Percentiles rank a stretch among this genome's conserved stretches.
phyloP scores from a whole-genome alignment of 2,329 filamentous ascomycete genomes.

The Ascocoryne sarcoides region DNA sequence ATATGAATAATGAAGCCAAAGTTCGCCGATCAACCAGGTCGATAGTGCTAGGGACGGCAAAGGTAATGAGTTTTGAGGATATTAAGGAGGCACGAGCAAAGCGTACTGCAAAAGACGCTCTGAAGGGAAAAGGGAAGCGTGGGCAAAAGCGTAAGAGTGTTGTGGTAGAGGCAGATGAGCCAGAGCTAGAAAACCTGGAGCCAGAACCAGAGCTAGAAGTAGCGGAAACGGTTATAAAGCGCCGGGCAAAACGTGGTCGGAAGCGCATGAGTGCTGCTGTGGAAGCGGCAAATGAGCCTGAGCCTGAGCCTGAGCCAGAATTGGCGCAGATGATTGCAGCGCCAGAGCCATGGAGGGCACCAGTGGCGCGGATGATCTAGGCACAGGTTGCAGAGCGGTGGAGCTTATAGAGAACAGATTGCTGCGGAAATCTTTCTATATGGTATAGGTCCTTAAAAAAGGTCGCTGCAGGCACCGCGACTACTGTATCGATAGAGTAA shows the following conservation, averaged over 20 bases:
- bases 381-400: background rate
- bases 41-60: conserved; percentile 9
- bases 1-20: conserved; percentile 13
- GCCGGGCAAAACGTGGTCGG: conserved; percentile 7
- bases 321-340: conserved; percentile 3
- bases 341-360: conserved; percentile 1
- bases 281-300: conserved; percentile 2
- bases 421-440: no score
- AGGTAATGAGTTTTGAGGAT: conserved; percentile 14
- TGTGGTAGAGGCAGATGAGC: conserved; percentile 5
- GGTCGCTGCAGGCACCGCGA: no score
- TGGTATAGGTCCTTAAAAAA: no score
- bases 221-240: conserved; percentile 2
- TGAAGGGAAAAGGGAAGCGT: conserved; percentile 8
- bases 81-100: conserved; percentile 6
- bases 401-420: no score
- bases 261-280: conserved; percentile 7
- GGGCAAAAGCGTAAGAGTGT: conserved; percentile 9
- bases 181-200: conserved; percentile 3
- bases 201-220: conserved; percentile 7
- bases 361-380: conserved; percentile 3
- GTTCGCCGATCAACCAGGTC: conserved; percentile 10
- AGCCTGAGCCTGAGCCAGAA: conserved; percentile 7
- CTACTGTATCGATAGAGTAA: no score
- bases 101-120: conserved; percentile 3